Evolutionary conservation across 139 green algal genomes (phyloP).

Genomic region (Limnomonas spitsbergensis): DNA sequence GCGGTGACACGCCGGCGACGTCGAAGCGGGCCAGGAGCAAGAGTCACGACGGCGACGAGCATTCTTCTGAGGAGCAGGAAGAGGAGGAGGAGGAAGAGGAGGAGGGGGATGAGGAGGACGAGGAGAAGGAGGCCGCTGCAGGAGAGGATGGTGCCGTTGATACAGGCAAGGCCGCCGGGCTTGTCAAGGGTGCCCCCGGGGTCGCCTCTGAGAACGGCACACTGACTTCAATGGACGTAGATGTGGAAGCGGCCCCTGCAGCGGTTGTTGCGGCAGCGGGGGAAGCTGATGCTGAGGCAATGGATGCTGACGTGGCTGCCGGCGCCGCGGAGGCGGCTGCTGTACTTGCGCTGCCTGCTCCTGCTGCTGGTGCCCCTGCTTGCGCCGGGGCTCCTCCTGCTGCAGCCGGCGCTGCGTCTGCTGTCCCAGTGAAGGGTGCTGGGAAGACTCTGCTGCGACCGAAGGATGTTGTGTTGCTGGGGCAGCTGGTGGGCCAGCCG

Average conservation of each 20-base stretch:
- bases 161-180: background rate
- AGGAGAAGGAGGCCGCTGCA: constrained; percentile 17
- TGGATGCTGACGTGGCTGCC: background rate
- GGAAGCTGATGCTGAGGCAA: background rate
- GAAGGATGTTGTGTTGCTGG: background rate
- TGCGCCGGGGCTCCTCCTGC: background rate
- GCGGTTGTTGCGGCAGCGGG: constrained; percentile 2
- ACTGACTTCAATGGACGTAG: constrained; percentile 17
- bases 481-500: background rate
- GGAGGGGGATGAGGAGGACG: background rate
- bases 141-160: background rate
- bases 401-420: too few species aligned
- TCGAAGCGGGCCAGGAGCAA: too few species aligned
- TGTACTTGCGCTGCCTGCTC: too few species aligned
- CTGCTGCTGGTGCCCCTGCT: too few species aligned
- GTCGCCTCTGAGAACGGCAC: too few species aligned
- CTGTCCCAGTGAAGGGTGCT: too few species aligned
- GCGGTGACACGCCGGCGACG: too few species aligned
- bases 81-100: constrained; percentile 11
- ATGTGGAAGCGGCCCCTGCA: background rate
- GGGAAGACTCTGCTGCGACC: background rate
- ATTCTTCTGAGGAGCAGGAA: background rate
- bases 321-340: background rate
- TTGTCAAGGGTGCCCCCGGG: too few species aligned
- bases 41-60: background rate